These are phyloP conservation scores for Botrytis fragariae DNA, from an alignment of 2,329 filamentous ascomycete species.

Conservation along the genomic window DNA sequence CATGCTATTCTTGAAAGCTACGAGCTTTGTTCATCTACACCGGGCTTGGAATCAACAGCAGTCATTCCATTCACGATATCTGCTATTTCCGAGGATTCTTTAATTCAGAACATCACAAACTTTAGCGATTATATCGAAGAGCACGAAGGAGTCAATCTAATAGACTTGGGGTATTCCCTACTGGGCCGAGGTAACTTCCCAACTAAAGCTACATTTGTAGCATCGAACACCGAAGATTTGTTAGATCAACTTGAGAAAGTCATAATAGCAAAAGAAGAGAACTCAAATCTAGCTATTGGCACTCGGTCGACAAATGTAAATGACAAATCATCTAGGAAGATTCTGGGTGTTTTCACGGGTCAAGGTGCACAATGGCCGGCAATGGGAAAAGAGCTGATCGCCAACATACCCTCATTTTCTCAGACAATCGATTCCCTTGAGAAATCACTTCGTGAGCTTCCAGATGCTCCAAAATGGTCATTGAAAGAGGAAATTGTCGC, in stretches of 20 bases:
- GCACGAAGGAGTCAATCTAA: not conserved
- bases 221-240: conserved; percentile 17
- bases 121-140: not conserved
- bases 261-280: conserved; percentile 5
- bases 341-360: conserved; percentile 27
- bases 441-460: conserved; percentile 34
- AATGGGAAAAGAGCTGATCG: conserved; percentile 26
- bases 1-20: conserved; percentile 45
- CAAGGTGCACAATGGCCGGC: conserved; percentile 29
- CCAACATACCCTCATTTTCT: not conserved
- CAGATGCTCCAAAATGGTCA: conserved; percentile 19
- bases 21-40: not conserved
- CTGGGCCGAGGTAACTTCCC: conserved; percentile 19
- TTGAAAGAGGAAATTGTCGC: conserved; percentile 29
- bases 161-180: conserved; percentile 20
- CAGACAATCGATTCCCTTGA: conserved; percentile 25
- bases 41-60: conserved; percentile 27
- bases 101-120: conserved; percentile 16
- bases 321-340: not conserved
- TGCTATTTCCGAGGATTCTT: conserved; percentile 22
- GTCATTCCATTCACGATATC: conserved; percentile 27
- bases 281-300: conserved; percentile 1
- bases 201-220: conserved; percentile 21
- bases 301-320: not conserved
- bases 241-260: conserved; percentile 14